Base-by-base conservation (phyloP, 148 eudicot species). In the Hydrangea macrophylla region DNA sequence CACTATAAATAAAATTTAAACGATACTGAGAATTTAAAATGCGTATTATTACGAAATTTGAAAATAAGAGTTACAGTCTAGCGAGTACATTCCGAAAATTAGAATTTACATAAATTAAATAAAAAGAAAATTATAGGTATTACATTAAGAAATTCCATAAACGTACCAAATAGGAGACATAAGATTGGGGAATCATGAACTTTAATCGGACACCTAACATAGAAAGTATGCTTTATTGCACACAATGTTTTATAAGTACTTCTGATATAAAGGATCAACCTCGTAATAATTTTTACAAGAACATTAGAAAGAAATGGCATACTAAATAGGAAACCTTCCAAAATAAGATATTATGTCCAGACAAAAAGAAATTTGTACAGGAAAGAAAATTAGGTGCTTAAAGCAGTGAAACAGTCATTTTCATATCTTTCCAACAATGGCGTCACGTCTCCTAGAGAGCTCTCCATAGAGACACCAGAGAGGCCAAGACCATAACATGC, bases 81-180 rank as follows among this genome's bases (percentile, higher is more conserved):
- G n/a, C n/a, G n/a, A n/a, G n/a, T n/a, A n/a, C n/a, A n/a, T n/a
- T n/a, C n/a, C n/a, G n/a, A n/a, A n/a, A n/a, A n/a, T n/a, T n/a
- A n/a, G n/a, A n/a, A n/a, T n/a, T n/a, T n/a, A n/a, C n/a, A n/a
- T n/a, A n/a, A n/a, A n/a, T n/a, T n/a, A n/a, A n/a, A n/a, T n/a
- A n/a, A n/a, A n/a, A n/a, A n/a, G n/a, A n/a, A n/a, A n/a, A n/a
- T n/a, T n/a, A n/a, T n/a, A n/a, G n/a, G n/a, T n/a, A n/a, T n/a
- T n/a, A n/a, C n/a, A 56, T 55, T 18, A 3, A 37, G 37, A 18
- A 18, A 22, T 18, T 23, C 27, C 27, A 18, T 12, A 13, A 37
- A 37, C 9, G 53, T 28, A 67, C 20, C 60, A 67, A 55, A 42
- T 1, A 3, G 54, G 27, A 67, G 37, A 67, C 32, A n/a, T n/a